Evolutionary conservation across 2,329 filamentous ascomycete genomes (phyloP).

Genomic region (Arthroderma sp.): DNA sequence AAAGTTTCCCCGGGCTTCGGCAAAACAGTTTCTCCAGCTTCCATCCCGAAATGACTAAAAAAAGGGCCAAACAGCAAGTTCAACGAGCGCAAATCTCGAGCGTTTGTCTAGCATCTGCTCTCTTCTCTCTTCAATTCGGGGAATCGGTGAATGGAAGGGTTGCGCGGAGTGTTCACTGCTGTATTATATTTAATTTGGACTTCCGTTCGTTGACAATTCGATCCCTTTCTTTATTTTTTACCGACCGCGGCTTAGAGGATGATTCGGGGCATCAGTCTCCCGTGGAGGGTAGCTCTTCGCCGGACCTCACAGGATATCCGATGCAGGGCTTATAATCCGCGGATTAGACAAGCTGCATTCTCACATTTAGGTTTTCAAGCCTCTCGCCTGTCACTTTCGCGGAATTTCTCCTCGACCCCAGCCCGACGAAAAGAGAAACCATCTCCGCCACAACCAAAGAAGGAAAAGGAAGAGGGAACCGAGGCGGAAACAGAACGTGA

Average conservation of each 20-base stretch:
- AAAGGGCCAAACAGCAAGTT: background rate
- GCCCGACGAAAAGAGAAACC: conserved; percentile 46
- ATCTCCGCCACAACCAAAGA: conserved; percentile 32
- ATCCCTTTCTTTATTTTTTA: background rate
- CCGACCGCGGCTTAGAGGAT: conserved; percentile 29
- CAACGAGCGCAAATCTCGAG: background rate
- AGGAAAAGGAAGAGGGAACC: conserved; percentile 33
- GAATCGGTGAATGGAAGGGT: background rate
- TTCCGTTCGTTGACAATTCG: background rate
- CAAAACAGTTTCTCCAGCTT: background rate
- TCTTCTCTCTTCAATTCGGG: background rate
- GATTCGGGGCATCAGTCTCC: conserved; percentile 52
- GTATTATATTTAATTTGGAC: conserved; percentile 4
- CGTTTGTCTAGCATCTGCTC: background rate
- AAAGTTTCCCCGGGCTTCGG: conserved; percentile 1
- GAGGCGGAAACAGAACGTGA: conserved; percentile 29
- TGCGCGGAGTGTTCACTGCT: background rate
- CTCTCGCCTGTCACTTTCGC: conserved; percentile 20
- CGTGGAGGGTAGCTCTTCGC: conserved; percentile 52
- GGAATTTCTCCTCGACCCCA: conserved; percentile 36
- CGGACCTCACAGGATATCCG: conserved; percentile 35
- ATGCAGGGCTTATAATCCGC: conserved; percentile 24
- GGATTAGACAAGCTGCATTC: conserved; percentile 24
- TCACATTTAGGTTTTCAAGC: conserved; percentile 9
- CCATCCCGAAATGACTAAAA: background rate